phyloP scores from a whole-genome alignment of 2,329 filamentous ascomycete species.

The Zymoseptoria ardabiliae region DNA sequence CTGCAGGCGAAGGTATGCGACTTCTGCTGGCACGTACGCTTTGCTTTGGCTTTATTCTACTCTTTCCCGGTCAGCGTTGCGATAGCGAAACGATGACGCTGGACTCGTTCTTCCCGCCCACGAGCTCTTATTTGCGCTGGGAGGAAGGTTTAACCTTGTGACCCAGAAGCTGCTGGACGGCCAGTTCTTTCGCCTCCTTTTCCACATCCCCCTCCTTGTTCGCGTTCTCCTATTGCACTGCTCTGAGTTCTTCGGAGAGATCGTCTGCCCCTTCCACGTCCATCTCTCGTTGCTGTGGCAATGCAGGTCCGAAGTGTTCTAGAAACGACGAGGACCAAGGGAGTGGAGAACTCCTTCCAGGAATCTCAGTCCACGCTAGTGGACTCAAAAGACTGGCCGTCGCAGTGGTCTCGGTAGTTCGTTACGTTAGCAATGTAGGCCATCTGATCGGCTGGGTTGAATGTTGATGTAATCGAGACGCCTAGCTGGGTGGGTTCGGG shows the following conservation, averaged over 20 bases:
- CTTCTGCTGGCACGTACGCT: conserved; percentile 92
- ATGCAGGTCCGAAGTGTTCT: too few species aligned
- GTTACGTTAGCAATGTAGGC: conserved; percentile 24
- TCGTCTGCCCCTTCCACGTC: too few species aligned
- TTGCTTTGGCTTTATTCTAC: conserved; percentile 94
- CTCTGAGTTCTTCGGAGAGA: conserved; percentile 71
- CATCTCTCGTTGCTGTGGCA: too few species aligned
- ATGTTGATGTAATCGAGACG: too few species aligned
- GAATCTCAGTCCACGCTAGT: conserved; percentile 31
- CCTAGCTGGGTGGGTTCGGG: too few species aligned
- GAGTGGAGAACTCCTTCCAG: conserved; percentile 49
- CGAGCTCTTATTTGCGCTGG: too few species aligned
- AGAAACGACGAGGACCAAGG: conserved; percentile 58
- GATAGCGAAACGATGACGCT: too few species aligned
- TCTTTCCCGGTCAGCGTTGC: conserved; percentile 64
- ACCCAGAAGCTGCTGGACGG: conserved; percentile 68
- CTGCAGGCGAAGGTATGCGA: conserved; percentile 84
- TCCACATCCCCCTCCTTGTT: too few species aligned
- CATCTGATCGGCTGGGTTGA: conserved; percentile 11
- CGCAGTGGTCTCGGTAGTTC: conserved; percentile 6
- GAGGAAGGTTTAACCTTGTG: conserved; percentile 67
- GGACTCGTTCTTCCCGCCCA: too few species aligned
- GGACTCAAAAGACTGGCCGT: conserved; percentile 18
- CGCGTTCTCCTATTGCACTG: conserved; percentile 63
- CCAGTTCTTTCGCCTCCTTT: conserved; percentile 72